Percentiles rank a stretch among this genome's conserved stretches.
These are phyloP conservation scores for Myxozyma udenii DNA, from an alignment of 805 yeast species.

Conservation along the genomic window DNA sequence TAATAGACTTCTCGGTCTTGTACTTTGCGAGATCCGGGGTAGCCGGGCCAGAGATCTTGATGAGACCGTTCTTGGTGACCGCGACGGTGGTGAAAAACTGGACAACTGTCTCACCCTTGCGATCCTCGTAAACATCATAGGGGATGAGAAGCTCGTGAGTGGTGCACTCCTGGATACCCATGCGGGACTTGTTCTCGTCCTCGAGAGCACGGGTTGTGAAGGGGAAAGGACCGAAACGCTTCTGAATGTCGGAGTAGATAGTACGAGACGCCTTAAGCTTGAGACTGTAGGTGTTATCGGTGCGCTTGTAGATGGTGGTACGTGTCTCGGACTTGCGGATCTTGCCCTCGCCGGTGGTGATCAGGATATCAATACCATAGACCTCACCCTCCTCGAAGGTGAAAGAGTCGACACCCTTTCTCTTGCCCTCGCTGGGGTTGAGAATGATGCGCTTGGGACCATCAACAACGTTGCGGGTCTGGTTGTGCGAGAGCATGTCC, in stretches of 20 bases:
- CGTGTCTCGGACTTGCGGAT: conserved; percentile 52
- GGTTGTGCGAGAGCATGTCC: conserved; percentile 74
- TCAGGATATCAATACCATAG: conserved; percentile 68
- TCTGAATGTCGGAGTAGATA: conserved; percentile 63
- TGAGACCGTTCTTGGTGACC: conserved; percentile 67
- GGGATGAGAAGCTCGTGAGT: conserved; percentile 65
- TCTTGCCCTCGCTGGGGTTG: conserved; percentile 69
- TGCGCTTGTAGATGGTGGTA: conserved; percentile 71
- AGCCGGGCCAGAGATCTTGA: conserved; percentile 57
- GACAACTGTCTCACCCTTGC: conserved; percentile 62
- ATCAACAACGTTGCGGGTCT: conserved; percentile 60
- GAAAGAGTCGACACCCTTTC: conserved; percentile 57
- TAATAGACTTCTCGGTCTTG: conserved; percentile 55
- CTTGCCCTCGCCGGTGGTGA: conserved; percentile 68
- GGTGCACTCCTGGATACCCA: conserved; percentile 70
- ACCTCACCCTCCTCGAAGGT: conserved; percentile 74
- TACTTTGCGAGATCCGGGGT: conserved; percentile 49
- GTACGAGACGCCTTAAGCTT: conserved; percentile 69
- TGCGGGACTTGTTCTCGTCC: conserved; percentile 67
- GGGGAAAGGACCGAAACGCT: conserved; percentile 65
- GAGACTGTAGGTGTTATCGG: conserved; percentile 57
- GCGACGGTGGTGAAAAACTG: conserved; percentile 75
- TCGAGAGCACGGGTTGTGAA: conserved; percentile 61
- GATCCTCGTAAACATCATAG: conserved; percentile 66
- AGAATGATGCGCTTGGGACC: conserved; percentile 74